phyloP scores from a whole-genome alignment of 2,329 filamentous ascomycete species.

The Helotiales sp. region DNA sequence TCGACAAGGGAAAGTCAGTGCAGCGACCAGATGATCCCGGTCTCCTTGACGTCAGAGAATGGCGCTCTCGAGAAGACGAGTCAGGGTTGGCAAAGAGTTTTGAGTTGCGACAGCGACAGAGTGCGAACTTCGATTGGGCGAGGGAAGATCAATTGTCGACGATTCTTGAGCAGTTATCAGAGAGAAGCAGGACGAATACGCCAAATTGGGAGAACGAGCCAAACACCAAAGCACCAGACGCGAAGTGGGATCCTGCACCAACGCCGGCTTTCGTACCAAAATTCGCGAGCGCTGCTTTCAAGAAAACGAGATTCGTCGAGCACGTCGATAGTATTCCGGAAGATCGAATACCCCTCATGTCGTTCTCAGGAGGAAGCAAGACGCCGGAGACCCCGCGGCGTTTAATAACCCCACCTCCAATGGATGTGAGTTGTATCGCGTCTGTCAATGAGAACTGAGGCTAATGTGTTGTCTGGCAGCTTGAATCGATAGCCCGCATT shows the following conservation, averaged over 20 bases:
- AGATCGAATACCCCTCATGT: conserved; percentile 2
- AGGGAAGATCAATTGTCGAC: conserved; percentile 29
- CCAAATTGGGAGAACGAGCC: conserved; percentile 9
- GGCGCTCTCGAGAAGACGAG: neutral
- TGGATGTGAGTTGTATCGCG: conserved; percentile 20
- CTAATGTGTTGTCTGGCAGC: conserved; percentile 22
- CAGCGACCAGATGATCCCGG: conserved; percentile 5
- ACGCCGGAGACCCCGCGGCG: conserved; percentile 14
- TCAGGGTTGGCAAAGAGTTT: neutral
- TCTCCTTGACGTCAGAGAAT: conserved; percentile 4
- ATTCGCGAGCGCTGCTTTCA: neutral
- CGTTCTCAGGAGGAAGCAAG: conserved; percentile 1
- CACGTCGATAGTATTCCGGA: conserved; percentile 7
- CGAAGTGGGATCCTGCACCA: conserved; percentile 7
- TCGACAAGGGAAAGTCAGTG: conserved; percentile 7
- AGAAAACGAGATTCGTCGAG: conserved; percentile 15
- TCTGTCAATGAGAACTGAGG: neutral
- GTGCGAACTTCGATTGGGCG: conserved; percentile 19
- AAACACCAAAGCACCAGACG: neutral
- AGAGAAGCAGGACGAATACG: conserved; percentile 12
- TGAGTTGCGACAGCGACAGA: conserved; percentile 2
- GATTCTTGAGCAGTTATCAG: conserved; percentile 25
- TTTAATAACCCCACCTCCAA: conserved; percentile 21
- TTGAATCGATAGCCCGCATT: conserved; percentile 33
- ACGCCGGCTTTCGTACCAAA: neutral